Base-by-base conservation (phyloP, 2,329 filamentous ascomycete genomes). In the Gaeumannomyces tritici region DNA sequence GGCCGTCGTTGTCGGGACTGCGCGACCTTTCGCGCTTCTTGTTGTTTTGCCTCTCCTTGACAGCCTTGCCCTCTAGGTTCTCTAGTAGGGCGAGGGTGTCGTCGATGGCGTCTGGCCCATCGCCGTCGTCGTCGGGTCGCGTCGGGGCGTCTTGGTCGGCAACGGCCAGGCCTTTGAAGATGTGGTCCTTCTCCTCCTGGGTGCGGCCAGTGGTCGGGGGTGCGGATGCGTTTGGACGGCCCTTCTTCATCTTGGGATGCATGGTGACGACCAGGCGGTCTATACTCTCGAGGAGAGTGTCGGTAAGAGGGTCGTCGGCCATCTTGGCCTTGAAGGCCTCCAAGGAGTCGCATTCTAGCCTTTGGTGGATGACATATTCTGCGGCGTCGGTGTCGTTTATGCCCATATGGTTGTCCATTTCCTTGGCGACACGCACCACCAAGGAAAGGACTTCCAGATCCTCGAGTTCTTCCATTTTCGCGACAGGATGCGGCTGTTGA, bases 51-150 rank as follows among this genome's bases (percentile, higher is more conserved):
- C 69, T 78, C 66, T 72, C 70, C 59, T 71, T 69, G 58, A 70
- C 66, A 51, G 79, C 77, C 69, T 89, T 91, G 9, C 84, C 83
- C 65, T 92, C 92, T 54, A 98, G 77, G 0, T 87, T 89, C 73
- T 98, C 95, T n/a, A 99, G 75, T 69, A 96, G 82, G 0, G 93
- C 93, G 69, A 99, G 86, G 0, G 95, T 96, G 74, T 99, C 93
- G 70, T 98, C 95, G 70, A 97, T 89, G 26, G 86, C 89, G 71
- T 90, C 89, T 1, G 77, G 77, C 63, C 78, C 78, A 57, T 73
- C 72, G 57, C 73, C 72, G 11, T 69, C 69, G 61, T 12, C 62
- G 26, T 56, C 55, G 55, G 21, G 3, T 15, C 28, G 24, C 13
- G 31, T 21, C 5, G 67, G 67, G 0, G 72, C 71, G 35, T 87